Base-by-base conservation (phyloP, 768 basidiomycete genomes). In the Boletus reticulatus region DNA sequence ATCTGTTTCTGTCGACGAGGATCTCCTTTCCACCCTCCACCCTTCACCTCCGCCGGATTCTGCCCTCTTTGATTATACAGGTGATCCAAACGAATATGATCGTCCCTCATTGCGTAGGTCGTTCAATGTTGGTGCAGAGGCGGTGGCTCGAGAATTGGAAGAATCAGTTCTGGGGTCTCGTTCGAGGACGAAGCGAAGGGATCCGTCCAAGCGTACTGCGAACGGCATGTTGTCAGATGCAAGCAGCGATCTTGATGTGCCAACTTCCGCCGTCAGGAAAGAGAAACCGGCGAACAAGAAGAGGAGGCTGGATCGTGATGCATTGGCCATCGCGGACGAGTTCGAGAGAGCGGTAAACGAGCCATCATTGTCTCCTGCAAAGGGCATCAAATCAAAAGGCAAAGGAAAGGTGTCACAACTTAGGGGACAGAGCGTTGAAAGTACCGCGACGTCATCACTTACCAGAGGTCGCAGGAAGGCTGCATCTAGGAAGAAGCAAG, bases 351-450 rank as follows among this genome's bases (percentile, higher is more conserved):
- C 76, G 16, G 59, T 77, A 16, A 70, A 71, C 24, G 73, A 76
- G 31, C 73, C 73, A 29, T 67, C 74, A 8, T 49, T 73, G 13
- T 74, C 79, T 29, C 71, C 74, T 41, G 52, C 56, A 56, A 70
- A 67, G 63, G 48, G 70, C n/a, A 63, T 71, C 19, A 72, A 72
- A 46, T 67, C 76, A 13, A 87, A 81, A 62, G 75, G 73, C 29
- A 86, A 84, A 66, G 80, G 80, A 29, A 84, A 81, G 61, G 73
- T 75, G 16, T 63, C 69, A 46, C 73, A 60, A 46, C 69, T 76
- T 47, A 78, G 83, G 42, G 87, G 85, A 58, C 74, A 75, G 44
- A 85, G 82, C 55, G 75, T 79, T 38, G 88, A 89, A 57, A 85
- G 83, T 60, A 66, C 78, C 7, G 63, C 59, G 5, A 60, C 68